Evolutionary conservation across 257 asterid genomes (phyloP), one percentile per base, ranked within the genome.

Genomic region (Vinca minor): DNA sequence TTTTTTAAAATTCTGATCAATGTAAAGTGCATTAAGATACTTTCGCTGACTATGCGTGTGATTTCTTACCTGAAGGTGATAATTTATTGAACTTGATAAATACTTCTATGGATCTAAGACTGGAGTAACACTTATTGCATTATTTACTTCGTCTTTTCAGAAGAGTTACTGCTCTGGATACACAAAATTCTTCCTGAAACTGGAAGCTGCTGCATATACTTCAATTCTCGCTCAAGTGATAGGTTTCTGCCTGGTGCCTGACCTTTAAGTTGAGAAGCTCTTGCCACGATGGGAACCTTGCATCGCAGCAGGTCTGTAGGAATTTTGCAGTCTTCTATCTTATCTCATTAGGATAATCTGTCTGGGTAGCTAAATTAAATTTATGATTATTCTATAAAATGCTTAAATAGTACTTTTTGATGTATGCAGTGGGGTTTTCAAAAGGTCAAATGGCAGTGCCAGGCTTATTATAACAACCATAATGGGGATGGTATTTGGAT

Each of bases 401-500:
- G 31, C 66, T 75, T 65, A 59, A 61, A 28, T 67, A 39, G 46
- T 70, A 44, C 8, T 64, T 69, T 73, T 50, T 38, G 39, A 75
- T 28, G 67, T 41, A 26, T 82, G 82, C 91, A 84, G 96, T 87
- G 96, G 92, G 81, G 85, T 74, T 71, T 69, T 73, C 64, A 94
- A 78, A 82, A 94, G 69, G 78, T 69, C 97, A 29, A 84, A 83
- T 75, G 96, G 81, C 65, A 68, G 91, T 58, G 83, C 83, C 50
- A 83, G 95, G 57, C 89, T 94, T 55, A 34, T 94, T 53, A 73
- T 87, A 53, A 86, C 97, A 58, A 82, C 96, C 71, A 71, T 94
- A 74, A 83, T 83, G 79, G 99, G 99, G 67, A 83, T 90, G 82
- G 85, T 90, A 68, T 77, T 94, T 67, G 99, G 99, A 78, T 94